Percentiles rank a stretch among this genome's conserved stretches.
Evolutionary conservation across 805 yeast species (phyloP).

Genomic region (Yarrowia keelungensis): DNA sequence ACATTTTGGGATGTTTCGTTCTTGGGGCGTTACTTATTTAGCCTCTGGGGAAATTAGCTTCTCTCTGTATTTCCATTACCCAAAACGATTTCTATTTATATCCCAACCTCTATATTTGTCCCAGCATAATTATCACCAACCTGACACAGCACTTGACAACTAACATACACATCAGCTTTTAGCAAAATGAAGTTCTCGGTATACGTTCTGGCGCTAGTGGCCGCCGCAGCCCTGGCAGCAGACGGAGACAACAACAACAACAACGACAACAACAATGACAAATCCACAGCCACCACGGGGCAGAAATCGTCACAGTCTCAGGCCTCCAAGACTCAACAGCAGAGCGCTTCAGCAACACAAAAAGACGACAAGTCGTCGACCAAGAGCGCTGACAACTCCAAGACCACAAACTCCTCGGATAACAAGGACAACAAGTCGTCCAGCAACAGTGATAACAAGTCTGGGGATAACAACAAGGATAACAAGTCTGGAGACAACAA

Average conservation of each 20-base stretch:
- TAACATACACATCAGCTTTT: background rate
- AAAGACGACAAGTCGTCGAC: constrained; percentile 22
- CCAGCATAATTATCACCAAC: constrained; percentile 18
- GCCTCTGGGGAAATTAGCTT: constrained; percentile 25
- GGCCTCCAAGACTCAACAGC: constrained; percentile 23
- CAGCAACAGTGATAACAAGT: background rate
- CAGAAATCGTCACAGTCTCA: constrained; percentile 29
- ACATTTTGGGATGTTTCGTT: background rate
- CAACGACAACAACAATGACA: constrained; percentile 25
- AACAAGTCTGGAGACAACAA: constrained; percentile 13
- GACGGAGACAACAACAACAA: constrained; percentile 27
- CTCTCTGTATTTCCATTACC: constrained; percentile 30
- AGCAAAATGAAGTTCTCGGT: constrained; percentile 26
- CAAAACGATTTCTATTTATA: constrained; percentile 36
- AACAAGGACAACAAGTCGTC: constrained; percentile 11
- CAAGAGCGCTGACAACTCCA: constrained; percentile 6
- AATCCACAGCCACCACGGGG: constrained; percentile 30
- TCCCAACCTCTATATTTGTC: constrained; percentile 16
- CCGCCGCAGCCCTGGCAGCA: constrained; percentile 27
- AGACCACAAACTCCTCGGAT: constrained; percentile 8
- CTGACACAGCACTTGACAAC: constrained; percentile 1
- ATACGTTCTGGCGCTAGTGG: constrained; percentile 29
- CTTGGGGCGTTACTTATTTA: background rate
- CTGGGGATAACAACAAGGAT: background rate
- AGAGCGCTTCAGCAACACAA: constrained; percentile 24